Evolutionary conservation across 2,329 filamentous ascomycete species (phyloP).

Genomic region (Cordyceps pruinosa): DNA sequence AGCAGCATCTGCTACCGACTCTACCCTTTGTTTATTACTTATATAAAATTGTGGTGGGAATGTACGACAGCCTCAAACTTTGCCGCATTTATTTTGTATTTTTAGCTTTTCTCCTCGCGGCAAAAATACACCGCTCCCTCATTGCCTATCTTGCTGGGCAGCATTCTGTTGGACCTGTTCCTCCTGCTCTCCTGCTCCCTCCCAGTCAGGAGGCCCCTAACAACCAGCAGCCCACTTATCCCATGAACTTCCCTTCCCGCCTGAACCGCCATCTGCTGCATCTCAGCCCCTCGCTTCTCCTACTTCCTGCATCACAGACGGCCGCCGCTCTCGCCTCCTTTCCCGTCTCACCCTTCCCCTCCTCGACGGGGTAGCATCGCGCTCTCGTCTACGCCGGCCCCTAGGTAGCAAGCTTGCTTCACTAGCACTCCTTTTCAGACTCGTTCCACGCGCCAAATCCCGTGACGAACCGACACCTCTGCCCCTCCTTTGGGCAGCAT

Average conservation of each 20-base stretch:
- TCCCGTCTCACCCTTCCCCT: not conserved
- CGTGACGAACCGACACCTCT: slow-evolving; percentile 12
- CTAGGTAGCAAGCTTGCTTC: slow-evolving; percentile 4
- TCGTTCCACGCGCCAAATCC: slow-evolving; percentile 11
- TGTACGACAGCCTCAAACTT: too few relatives aligned
- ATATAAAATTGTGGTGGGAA: too few relatives aligned
- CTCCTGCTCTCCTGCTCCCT: not conserved
- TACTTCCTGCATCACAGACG: not conserved
- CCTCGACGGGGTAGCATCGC: slow-evolving; percentile 1
- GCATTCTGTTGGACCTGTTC: not conserved
- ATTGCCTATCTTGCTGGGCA: not conserved
- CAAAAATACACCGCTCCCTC: too few relatives aligned
- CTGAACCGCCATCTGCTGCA: slow-evolving; percentile 3
- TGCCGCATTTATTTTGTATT: too few relatives aligned
- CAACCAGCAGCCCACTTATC: slow-evolving; percentile 8
- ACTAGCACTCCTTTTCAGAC: slow-evolving; percentile 10
- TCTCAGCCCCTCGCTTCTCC: not conserved
- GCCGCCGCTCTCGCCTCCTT: not conserved
- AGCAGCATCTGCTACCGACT: too few relatives aligned
- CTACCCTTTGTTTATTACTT: too few relatives aligned
- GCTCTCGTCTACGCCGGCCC: not conserved
- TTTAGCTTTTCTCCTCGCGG: too few relatives aligned
- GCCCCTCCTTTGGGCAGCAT: slow-evolving; percentile 14
- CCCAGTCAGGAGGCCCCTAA: not conserved
- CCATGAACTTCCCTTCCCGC: not conserved